Percentiles rank a stretch among this genome's conserved stretches.
These are phyloP conservation scores for Fistulinella cinereoalba DNA, from an alignment of 1,284 basidiomycete species.

Conservation along the genomic window DNA sequence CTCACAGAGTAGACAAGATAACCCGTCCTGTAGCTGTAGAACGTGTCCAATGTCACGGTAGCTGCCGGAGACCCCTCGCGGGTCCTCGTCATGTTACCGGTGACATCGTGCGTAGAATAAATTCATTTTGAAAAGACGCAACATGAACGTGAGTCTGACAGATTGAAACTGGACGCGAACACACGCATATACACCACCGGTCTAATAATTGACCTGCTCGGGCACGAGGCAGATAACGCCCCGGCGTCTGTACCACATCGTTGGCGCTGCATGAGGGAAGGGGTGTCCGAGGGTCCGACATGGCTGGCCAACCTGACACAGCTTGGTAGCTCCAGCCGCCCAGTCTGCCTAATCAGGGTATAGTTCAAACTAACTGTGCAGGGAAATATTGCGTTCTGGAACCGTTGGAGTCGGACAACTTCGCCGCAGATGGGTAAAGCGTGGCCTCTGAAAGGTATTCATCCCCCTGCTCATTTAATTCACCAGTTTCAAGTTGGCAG, in stretches of 20 bases:
- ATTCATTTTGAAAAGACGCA: too few species aligned
- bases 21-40: too few species aligned
- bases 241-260: conserved; percentile 26
- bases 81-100: conserved; percentile 2
- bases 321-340: conserved; percentile 13
- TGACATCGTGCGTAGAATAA: conserved; percentile 10
- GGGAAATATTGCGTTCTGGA: conserved; percentile 11
- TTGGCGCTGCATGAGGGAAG: conserved; percentile 16
- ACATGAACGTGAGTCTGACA: too few species aligned
- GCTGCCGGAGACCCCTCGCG: too few species aligned
- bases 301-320: background rate
- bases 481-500: conserved; percentile 10
- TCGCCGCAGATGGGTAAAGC: background rate
- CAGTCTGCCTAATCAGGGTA: conserved; percentile 8
- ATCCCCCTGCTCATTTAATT: background rate
- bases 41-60: too few species aligned
- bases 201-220: background rate
- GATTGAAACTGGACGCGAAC: too few species aligned
- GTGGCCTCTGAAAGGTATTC: too few species aligned
- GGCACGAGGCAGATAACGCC: conserved; percentile 29
- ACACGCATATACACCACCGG: too few species aligned
- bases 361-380: background rate
- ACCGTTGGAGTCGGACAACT: conserved; percentile 5
- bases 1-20: conserved; percentile 46
- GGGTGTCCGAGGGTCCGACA: conserved; percentile 17